Evolutionary conservation across 805 yeast genomes (phyloP).

Genomic region (Ogataea ramenticola): DNA sequence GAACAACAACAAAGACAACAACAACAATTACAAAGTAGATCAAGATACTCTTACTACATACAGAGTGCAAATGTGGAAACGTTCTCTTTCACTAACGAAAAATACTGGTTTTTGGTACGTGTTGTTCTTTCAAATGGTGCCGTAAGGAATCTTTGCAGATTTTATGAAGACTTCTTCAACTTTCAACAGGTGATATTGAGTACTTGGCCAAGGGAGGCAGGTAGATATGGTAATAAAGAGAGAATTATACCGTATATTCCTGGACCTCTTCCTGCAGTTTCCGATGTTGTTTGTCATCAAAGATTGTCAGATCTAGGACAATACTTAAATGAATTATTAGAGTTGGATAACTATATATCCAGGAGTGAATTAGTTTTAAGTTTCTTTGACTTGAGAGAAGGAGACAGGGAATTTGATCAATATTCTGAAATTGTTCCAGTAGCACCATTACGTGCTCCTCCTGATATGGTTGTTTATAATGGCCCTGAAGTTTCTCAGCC

Average conservation of each 20-base stretch:
- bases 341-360: constrained; percentile 72
- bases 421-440: constrained; percentile 15
- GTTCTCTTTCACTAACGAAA: constrained; percentile 73
- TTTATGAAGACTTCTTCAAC: constrained; percentile 93
- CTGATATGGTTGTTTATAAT: constrained; percentile 16
- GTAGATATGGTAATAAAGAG: constrained; percentile 62
- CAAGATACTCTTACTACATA: constrained; percentile 23
- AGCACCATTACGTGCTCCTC: constrained; percentile 24
- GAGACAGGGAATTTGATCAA: constrained; percentile 44
- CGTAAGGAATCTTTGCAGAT: constrained; percentile 68
- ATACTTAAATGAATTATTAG: constrained; percentile 47
- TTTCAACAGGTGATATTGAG: constrained; percentile 79
- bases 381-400: constrained; percentile 61
- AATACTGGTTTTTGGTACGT: constrained; percentile 79
- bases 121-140: constrained; percentile 65
- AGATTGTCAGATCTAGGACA: constrained; percentile 48
- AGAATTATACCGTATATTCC: constrained; percentile 91
- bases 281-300: constrained; percentile 56
- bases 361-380: constrained; percentile 58
- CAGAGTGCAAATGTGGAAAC: constrained; percentile 71
- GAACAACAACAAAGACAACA: constrained; percentile 10
- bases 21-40: constrained; percentile 8
- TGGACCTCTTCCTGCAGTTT: constrained; percentile 89
- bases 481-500: constrained; percentile 15
- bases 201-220: constrained; percentile 88